These are phyloP conservation scores for Barnettozyma sucrosica DNA, from an alignment of 805 yeast species.

Conservation along the genomic window DNA sequence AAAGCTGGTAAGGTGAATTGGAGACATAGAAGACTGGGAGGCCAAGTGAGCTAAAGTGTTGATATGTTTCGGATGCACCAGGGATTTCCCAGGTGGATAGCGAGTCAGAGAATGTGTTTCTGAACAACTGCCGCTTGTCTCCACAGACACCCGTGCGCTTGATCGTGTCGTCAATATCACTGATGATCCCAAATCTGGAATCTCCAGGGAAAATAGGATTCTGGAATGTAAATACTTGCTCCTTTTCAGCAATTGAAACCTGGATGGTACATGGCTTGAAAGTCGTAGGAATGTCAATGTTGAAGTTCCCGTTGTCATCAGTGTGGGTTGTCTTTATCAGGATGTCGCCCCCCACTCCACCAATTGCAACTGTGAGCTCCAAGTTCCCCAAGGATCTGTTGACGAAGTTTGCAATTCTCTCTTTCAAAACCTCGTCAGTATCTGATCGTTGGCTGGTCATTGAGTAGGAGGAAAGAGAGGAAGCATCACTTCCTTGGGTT, in stretches of 20 bases:
- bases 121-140: constrained; percentile 76
- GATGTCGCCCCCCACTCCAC: constrained; percentile 34
- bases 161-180: constrained; percentile 94
- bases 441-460: constrained; percentile 11
- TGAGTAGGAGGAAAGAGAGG: constrained; percentile 6
- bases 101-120: constrained; percentile 68
- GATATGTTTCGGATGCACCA: constrained; percentile 70
- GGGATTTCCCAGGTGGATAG: constrained; percentile 66
- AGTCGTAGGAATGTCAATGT: constrained; percentile 42
- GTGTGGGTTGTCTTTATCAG: constrained; percentile 38
- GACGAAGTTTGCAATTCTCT: constrained; percentile 64
- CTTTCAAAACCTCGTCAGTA: constrained; percentile 47
- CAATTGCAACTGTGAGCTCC: constrained; percentile 48
- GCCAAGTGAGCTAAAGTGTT: constrained; percentile 37
- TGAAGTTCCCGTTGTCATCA: constrained; percentile 65
- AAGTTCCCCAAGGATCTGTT: constrained; percentile 59
- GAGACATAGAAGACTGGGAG: constrained; percentile 88
- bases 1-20: constrained; percentile 91
- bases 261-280: constrained; percentile 59
- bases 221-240: constrained; percentile 41
- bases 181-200: constrained; percentile 65
- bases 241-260: constrained; percentile 42
- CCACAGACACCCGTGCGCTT: constrained; percentile 87
- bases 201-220: constrained; percentile 37
- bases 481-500: constrained; percentile 6